Evolutionary conservation across 441 rosid species (phyloP).

Genomic region (Macaranga tanarius): DNA sequence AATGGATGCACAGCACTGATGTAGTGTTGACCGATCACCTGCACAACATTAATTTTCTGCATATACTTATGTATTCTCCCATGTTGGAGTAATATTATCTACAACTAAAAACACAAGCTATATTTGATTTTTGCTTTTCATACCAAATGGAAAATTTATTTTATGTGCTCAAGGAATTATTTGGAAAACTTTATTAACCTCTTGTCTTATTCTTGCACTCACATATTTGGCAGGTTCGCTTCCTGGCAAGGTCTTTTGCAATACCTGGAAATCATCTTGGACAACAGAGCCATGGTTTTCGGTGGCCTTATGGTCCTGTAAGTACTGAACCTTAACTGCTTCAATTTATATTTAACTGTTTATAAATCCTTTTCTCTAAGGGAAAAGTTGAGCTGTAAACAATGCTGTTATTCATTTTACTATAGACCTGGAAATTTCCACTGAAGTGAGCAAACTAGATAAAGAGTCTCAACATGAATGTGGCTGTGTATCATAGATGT

Average conservation of each 20-base stretch:
- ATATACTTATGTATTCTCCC: slow-evolving; percentile 4
- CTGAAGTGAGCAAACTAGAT: background rate
- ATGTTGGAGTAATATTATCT: slow-evolving; percentile 7
- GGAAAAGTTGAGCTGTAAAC: background rate
- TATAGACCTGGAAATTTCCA: background rate
- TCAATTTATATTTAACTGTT: background rate
- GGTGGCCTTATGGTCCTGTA: slow-evolving; percentile 99
- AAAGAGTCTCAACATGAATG: background rate
- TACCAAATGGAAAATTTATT: slow-evolving; percentile 3
- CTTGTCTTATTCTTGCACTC: background rate
- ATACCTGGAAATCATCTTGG: slow-evolving; percentile 96
- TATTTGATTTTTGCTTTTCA: slow-evolving; percentile 2
- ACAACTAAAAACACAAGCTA: background rate
- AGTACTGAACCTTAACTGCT: slow-evolving; percentile 27
- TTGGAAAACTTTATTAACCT: slow-evolving; percentile 1
- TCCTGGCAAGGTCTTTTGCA: slow-evolving; percentile 84
- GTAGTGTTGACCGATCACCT: background rate
- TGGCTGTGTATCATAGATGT: background rate
- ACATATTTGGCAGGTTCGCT: slow-evolving; percentile 61
- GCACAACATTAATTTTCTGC: background rate
- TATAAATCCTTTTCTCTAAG: background rate
- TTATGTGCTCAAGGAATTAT: slow-evolving; percentile 2
- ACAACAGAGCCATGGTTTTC: slow-evolving; percentile 93
- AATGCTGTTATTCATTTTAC: background rate
- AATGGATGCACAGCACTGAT: background rate